These are phyloP conservation scores for Clathrus columnatus DNA, from an alignment of 768 basidiomycete genomes.

Conservation along the genomic window DNA sequence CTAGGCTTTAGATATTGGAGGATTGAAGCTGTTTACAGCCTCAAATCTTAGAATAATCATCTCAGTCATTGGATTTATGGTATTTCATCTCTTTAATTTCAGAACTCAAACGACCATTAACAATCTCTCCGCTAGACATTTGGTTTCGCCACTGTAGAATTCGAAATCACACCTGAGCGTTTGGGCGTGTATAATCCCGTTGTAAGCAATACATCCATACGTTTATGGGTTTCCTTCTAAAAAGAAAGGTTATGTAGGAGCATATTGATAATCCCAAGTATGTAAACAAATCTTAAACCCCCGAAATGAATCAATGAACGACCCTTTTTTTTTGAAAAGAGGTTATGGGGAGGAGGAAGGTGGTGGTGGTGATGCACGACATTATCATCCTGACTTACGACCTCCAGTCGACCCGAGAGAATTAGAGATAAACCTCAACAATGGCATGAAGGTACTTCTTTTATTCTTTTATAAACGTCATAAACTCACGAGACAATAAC, in stretches of 20 bases:
- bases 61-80: conserved; percentile 51
- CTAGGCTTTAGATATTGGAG: conserved; percentile 65
- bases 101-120: neutral
- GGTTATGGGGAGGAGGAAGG: conserved; percentile 63
- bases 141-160: conserved; percentile 57
- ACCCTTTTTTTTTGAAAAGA: conserved; percentile 25
- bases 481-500: neutral
- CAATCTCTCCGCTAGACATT: conserved; percentile 35
- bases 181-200: conserved; percentile 72
- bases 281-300: conserved; percentile 2
- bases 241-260: conserved; percentile 30
- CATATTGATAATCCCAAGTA: conserved; percentile 77
- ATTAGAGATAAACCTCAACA: conserved; percentile 64
- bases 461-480: neutral
- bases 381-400: conserved; percentile 61
- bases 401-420: conserved; percentile 66
- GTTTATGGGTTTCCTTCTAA: neutral
- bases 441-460: conserved; percentile 63
- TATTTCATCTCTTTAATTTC: conserved; percentile 16
- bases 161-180: conserved; percentile 62
- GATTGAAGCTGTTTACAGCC: conserved; percentile 52
- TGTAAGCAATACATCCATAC: conserved; percentile 26
- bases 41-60: conserved; percentile 57
- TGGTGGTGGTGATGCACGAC: conserved; percentile 67
- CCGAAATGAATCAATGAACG: neutral